Conservation (phyloP, 2,329 filamentous ascomycete genomes). For the Cladosporium phlei region DNA sequence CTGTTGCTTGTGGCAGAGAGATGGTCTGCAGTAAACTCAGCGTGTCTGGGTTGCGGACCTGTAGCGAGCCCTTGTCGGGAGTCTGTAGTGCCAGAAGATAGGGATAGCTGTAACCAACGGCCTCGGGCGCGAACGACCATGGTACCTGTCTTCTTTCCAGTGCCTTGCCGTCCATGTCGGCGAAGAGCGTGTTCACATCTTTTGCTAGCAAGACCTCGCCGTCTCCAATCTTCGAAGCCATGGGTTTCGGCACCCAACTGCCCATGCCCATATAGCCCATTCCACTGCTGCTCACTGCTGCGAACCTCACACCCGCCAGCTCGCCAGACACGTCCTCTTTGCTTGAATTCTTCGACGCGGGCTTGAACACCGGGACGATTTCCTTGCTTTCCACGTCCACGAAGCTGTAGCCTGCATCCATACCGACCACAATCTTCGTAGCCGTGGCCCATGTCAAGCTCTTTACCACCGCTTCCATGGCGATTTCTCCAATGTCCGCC, state of each 20-base stretch:
- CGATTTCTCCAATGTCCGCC: conserved; percentile 68
- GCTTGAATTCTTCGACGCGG: conserved; percentile 20
- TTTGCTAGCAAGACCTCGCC: conserved; percentile 91
- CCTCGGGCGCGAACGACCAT: conserved; percentile 82
- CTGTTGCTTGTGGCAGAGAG: conserved; percentile 71
- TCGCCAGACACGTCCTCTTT: conserved; percentile 45
- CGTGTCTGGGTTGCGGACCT: conserved; percentile 89
- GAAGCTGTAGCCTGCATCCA: conserved; percentile 86
- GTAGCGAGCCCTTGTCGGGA: conserved; percentile 74
- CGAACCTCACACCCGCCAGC: conserved; percentile 62
- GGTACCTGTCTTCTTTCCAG: conserved; percentile 84
- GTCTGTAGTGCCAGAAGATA: conserved; percentile 86
- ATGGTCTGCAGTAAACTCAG: conserved; percentile 85
- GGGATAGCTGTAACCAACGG: conserved; percentile 92
- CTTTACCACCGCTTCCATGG: conserved; percentile 76
- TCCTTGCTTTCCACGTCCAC: conserved; percentile 74
- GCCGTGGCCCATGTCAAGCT: conserved; percentile 88
- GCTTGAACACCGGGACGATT: conserved; percentile 65
- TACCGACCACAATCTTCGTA: conserved; percentile 79
- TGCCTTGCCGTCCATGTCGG: conserved; percentile 75
- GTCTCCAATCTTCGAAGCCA: conserved; percentile 76
- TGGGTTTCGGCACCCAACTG: conserved; percentile 82
- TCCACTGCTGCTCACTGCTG: conserved; percentile 73
- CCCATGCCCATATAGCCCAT: conserved; percentile 98
- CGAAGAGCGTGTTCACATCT: conserved; percentile 92